These are phyloP conservation scores for Sporothrix euskadiensis DNA, from an alignment of 2,329 filamentous ascomycete species.

Conservation along the genomic window DNA sequence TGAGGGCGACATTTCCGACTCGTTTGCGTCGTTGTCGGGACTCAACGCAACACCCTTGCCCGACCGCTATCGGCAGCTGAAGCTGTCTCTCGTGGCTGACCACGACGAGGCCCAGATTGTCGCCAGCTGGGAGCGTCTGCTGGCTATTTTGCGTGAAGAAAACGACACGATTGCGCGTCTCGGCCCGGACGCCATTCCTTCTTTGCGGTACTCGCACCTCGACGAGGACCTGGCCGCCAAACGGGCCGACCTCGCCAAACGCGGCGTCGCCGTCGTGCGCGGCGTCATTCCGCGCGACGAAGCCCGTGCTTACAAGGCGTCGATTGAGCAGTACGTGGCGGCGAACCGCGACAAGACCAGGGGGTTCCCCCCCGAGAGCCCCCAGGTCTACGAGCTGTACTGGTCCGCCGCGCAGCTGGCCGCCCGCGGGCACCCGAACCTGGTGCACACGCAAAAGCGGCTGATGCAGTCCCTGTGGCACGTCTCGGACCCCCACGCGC, in stretches of 20 bases:
- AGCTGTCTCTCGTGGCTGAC: slow-evolving; percentile 53
- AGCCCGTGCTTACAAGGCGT: slow-evolving; percentile 64
- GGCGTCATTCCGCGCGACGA: slow-evolving; percentile 64
- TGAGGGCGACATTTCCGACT: slow-evolving; percentile 63
- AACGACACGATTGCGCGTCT: slow-evolving; percentile 46
- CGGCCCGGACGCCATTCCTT: slow-evolving; percentile 54
- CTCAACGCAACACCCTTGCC: slow-evolving; percentile 50
- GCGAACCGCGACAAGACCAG: slow-evolving; percentile 60
- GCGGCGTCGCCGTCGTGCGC: slow-evolving; percentile 64
- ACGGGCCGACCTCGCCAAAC: slow-evolving; percentile 56
- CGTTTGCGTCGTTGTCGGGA: slow-evolving; percentile 61
- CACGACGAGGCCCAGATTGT: slow-evolving; percentile 52
- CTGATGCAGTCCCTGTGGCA: slow-evolving; percentile 64
- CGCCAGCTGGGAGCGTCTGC: slow-evolving; percentile 37
- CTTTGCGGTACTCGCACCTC: slow-evolving; percentile 51
- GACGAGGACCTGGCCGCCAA: slow-evolving; percentile 42
- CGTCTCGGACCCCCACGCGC: slow-evolving; percentile 39
- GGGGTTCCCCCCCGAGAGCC: slow-evolving; percentile 67
- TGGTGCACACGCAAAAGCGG: slow-evolving; percentile 61
- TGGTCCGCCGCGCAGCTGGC: slow-evolving; percentile 70
- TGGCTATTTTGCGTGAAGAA: slow-evolving; percentile 33
- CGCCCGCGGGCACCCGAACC: slow-evolving; percentile 64
- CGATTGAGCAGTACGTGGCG: slow-evolving; percentile 64
- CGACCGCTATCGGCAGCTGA: slow-evolving; percentile 57
- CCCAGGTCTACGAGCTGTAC: slow-evolving; percentile 66